Evolutionary conservation across 1,284 basidiomycete species (phyloP).

Genomic region (Rhodofomes roseus): DNA sequence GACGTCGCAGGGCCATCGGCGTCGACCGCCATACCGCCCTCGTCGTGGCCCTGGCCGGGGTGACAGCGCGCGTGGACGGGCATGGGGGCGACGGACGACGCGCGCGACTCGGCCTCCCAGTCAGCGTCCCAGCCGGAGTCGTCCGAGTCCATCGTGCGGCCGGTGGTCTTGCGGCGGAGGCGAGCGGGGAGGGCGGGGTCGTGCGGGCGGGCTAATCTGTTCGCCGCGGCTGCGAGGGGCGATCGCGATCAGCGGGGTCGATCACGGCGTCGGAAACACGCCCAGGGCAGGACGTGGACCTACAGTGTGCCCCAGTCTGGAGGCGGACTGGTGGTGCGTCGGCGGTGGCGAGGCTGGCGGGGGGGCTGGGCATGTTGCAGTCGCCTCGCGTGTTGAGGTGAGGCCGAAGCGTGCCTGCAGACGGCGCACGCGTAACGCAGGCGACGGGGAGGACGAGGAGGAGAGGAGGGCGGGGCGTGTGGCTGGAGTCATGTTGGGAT

Average conservation of each 20-base stretch:
- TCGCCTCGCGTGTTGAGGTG: too few relatives aligned
- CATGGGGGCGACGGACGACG: neutral
- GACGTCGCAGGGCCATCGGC: neutral
- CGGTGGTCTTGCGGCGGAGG: neutral
- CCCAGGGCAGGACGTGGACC: too few relatives aligned
- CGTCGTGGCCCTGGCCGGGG: neutral
- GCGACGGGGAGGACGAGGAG: too few relatives aligned
- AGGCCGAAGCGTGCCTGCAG: too few relatives aligned
- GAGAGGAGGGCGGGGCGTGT: too few relatives aligned
- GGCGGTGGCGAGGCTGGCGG: too few relatives aligned
- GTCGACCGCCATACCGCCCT: too few relatives aligned
- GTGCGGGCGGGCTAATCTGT: neutral
- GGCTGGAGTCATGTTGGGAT: too few relatives aligned
- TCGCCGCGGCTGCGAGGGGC: neutral
- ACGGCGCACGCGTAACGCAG: too few relatives aligned
- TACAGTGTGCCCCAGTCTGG: too few relatives aligned
- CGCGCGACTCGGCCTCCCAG: neutral
- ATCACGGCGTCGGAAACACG: neutral
- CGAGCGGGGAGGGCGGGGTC: neutral
- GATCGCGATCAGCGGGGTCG: neutral
- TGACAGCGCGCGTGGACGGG: neutral
- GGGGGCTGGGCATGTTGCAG: too few relatives aligned
- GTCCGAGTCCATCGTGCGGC: neutral
- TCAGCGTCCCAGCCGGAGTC: neutral
- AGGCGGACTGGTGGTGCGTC: too few relatives aligned